Evolutionary conservation across 352 stramenopile genomes (phyloP), one percentile per base, ranked within the genome.

Genomic region (Globisporangium sylvaticum): DNA sequence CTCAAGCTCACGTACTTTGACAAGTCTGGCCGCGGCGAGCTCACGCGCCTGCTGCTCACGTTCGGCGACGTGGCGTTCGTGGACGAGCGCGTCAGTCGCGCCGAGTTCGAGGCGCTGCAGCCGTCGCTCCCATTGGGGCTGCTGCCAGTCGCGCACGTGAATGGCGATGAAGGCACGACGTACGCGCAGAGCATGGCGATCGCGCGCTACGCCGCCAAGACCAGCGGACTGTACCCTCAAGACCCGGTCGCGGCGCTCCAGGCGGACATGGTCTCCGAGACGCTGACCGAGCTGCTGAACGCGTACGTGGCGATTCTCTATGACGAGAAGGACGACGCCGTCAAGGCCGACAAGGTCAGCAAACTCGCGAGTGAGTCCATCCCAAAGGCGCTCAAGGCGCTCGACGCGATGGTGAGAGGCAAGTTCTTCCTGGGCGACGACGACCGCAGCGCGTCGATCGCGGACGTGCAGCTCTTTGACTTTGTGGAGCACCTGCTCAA

Each of bases 1-100:
- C 65, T 90, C 53, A 87, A 88, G 77, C 69, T 95, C 29, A 90
- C 75, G 44, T 96, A 96, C 75, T 94, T 95, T 54, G 62, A 77
- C 29, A 62, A 73, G 39, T 18, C 72, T 0, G 85, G 76, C 1
- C 80, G 80, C 34, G 87, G 66, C 0, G 88, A 95, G 73, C 66
- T 89, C 31, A 75, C 81, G 8, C 85, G 88, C 25, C 72, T 95
- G n/a, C 71, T 81, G 15, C 59, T 92, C 56, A 62, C 70, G 22
- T 73, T 74, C 22, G 84, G 84, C 20, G 79, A 74, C 48, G 66
- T 95, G 15, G 34, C 68, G 0, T 95, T 93, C 58, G 73, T 80
- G 25, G 85, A 96, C 71, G 60, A 83, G 34, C 80, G 83, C n/a
- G 62, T 94, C 52, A 42, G 62, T 15, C 67, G 70, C 52, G 66